Evolutionary conservation across 345 rosid species (phyloP).

Genomic region (Adansonia digitata): DNA sequence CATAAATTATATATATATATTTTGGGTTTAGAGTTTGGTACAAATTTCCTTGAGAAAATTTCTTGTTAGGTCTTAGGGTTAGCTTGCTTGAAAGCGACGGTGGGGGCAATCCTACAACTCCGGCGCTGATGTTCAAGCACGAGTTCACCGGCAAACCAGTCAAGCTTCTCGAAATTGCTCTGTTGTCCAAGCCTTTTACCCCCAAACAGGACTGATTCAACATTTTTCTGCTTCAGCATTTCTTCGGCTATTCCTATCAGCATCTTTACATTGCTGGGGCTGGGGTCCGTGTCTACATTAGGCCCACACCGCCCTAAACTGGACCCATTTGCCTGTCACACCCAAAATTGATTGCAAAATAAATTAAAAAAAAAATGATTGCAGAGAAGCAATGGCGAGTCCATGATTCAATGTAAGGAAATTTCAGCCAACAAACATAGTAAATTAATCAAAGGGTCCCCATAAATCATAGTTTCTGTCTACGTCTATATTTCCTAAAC

Average conservation of each 20-base stretch:
- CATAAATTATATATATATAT: conserved; percentile 8
- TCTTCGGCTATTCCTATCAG: conserved; percentile 72
- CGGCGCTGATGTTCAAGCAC: conserved; percentile 87
- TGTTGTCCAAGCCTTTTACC: conserved; percentile 73
- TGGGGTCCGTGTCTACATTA: conserved; percentile 61
- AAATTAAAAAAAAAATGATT: neutral
- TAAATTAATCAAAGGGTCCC: neutral
- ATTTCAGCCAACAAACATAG: neutral
- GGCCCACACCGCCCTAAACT: conserved; percentile 58
- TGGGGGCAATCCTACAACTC: conserved; percentile 88
- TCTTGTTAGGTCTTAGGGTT: conserved; percentile 35
- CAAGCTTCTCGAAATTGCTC: conserved; percentile 72
- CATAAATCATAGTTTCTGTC: too few relatives aligned
- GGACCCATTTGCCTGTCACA: conserved; percentile 76
- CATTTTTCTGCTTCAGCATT: conserved; percentile 93
- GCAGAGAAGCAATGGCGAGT: neutral
- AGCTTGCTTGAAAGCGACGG: conserved; percentile 93
- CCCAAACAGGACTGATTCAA: conserved; percentile 83
- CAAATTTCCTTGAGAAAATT: conserved; percentile 21
- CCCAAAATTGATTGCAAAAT: neutral
- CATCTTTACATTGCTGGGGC: conserved; percentile 66
- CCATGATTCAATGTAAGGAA: neutral
- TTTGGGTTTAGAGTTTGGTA: conserved; percentile 26
- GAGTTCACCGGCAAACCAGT: conserved; percentile 76
- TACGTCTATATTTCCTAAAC: too few relatives aligned